These are phyloP conservation scores for Bifiguratus adelaidae DNA, from an alignment of 192 early-diverging fungal genomes.

Conservation along the genomic window DNA sequence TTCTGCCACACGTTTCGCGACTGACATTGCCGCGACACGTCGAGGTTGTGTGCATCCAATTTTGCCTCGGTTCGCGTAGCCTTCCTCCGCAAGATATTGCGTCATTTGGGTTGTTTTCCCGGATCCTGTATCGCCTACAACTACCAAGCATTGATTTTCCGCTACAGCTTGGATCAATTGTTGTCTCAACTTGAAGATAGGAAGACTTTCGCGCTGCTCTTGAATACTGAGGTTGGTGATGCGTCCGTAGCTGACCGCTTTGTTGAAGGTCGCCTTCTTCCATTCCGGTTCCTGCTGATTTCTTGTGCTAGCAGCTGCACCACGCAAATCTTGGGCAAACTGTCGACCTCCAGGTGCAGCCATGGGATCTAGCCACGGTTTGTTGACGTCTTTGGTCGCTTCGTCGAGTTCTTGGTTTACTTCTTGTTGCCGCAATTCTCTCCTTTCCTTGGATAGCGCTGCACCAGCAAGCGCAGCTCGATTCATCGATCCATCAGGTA, in stretches of 20 bases:
- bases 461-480: constrained; percentile 90
- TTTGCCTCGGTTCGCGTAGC: constrained; percentile 76
- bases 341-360: constrained; percentile 77
- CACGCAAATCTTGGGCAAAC: constrained; percentile 89
- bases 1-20: constrained; percentile 95
- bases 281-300: constrained; percentile 78
- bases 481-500: constrained; percentile 94
- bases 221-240: constrained; percentile 76
- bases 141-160: constrained; percentile 66
- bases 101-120: constrained; percentile 99
- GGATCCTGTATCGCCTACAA: constrained; percentile 95
- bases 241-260: constrained; percentile 84
- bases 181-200: constrained; percentile 74
- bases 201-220: constrained; percentile 80
- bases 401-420: constrained; percentile 66
- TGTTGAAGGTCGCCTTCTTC: constrained; percentile 73
- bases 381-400: constrained; percentile 77
- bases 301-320: constrained; percentile 46
- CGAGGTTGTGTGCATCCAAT: constrained; percentile 99
- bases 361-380: constrained; percentile 93
- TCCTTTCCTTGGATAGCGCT: constrained; percentile 85
- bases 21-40: constrained; percentile 98
- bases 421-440: constrained; percentile 79
- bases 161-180: constrained; percentile 72
- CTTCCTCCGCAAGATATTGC: constrained; percentile 95